Conservation (phyloP, 208 protist genomes). For the Trypanosomatidae sp. region DNA sequence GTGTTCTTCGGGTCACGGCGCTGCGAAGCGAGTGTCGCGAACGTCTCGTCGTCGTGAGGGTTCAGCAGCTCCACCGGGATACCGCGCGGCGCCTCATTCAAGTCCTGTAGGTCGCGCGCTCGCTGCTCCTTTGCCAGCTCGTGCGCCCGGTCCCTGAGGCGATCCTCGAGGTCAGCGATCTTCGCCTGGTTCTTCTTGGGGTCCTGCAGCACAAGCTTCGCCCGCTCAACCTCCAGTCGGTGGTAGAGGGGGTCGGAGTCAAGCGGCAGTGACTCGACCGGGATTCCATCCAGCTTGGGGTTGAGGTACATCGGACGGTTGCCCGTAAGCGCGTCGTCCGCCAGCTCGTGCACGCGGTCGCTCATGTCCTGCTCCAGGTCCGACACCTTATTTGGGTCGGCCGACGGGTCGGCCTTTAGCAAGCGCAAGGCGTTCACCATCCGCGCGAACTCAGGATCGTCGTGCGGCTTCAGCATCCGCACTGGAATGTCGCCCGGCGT, state of each 20-base stretch:
- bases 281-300: slow-evolving; percentile 55
- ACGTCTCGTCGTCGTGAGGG: slow-evolving; percentile 61
- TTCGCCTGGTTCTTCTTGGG: slow-evolving; percentile 52
- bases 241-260: slow-evolving; percentile 63
- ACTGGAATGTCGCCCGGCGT: slow-evolving; percentile 57
- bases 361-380: slow-evolving; percentile 78
- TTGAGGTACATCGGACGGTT: slow-evolving; percentile 61
- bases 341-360: slow-evolving; percentile 66
- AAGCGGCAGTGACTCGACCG: slow-evolving; percentile 48
- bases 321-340: slow-evolving; percentile 39
- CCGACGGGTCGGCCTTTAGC: slow-evolving; percentile 46
- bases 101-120: slow-evolving; percentile 45
- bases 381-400: slow-evolving; percentile 53
- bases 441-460: slow-evolving; percentile 59
- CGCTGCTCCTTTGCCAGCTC: slow-evolving; percentile 72
- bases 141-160: slow-evolving; percentile 73
- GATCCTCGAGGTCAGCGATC: slow-evolving; percentile 65
- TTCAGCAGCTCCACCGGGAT: slow-evolving; percentile 61
- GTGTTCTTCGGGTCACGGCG: slow-evolving; percentile 23
- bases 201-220: slow-evolving; percentile 67
- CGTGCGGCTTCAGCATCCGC: slow-evolving; percentile 52
- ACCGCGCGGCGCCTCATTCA: slow-evolving; percentile 49
- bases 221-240: slow-evolving; percentile 74
- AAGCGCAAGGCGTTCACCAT: slow-evolving; percentile 56
- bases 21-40: slow-evolving; percentile 44